These are phyloP conservation scores for Strobilomyces echinocephalus DNA, from an alignment of 768 basidiomycete species.

Conservation along the genomic window DNA sequence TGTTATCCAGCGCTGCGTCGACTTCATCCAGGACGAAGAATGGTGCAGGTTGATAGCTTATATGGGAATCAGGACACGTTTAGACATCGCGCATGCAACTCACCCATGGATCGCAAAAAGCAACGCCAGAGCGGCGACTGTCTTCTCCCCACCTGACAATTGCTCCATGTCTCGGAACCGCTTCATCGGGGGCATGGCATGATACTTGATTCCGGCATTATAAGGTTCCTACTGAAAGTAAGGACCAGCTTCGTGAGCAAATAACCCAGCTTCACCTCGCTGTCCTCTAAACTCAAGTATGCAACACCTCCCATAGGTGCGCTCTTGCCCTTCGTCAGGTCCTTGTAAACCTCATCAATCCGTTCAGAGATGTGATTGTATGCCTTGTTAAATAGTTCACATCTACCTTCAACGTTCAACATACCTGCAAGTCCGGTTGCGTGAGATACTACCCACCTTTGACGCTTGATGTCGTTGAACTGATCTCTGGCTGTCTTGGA, in stretches of 20 bases:
- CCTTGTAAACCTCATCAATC: conserved; percentile 96
- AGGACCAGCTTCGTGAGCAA: conserved; percentile 1
- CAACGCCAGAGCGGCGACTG: conserved; percentile 93
- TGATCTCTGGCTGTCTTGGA: conserved; percentile 88
- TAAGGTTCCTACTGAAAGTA: conserved; percentile 68
- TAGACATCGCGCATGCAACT: conserved; percentile 1
- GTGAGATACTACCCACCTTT: conserved; percentile 47
- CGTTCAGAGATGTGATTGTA: conserved; percentile 93
- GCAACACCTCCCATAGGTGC: conserved; percentile 95
- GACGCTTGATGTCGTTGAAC: conserved; percentile 82
- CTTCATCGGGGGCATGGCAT: conserved; percentile 99
- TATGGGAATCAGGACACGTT: background rate
- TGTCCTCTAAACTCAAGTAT: conserved; percentile 93
- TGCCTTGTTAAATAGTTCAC: conserved; percentile 90
- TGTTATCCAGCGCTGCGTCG: conserved; percentile 96
- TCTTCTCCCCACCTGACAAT: conserved; percentile 96
- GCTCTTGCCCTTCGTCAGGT: conserved; percentile 92
- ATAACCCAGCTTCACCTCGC: conserved; percentile 56
- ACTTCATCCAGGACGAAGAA: conserved; percentile 99
- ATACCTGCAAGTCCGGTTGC: background rate
- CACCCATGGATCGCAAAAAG: conserved; percentile 96
- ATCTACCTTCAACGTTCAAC: conserved; percentile 31
- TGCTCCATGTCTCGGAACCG: conserved; percentile 99
- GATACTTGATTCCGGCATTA: conserved; percentile 89
- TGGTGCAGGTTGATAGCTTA: conserved; percentile 90